Base-by-base conservation (phyloP, 2,329 filamentous ascomycete genomes). In the Fusarium odoratissimum region DNA sequence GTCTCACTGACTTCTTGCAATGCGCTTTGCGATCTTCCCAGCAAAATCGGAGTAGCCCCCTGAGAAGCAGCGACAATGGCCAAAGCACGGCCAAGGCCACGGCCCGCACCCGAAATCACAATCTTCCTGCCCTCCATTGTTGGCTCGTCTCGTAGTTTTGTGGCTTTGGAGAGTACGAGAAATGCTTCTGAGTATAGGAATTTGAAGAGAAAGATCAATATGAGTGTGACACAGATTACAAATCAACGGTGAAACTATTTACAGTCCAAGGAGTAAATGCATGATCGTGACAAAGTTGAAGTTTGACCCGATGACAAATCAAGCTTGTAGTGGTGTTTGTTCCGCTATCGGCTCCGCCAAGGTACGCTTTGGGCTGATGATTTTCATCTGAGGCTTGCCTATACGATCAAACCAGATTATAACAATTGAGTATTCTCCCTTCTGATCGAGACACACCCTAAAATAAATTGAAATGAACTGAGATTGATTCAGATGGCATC, bases 51-150 rank as follows among this genome's bases (percentile, higher is more conserved):
- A 5, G 23, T 60, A 7, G 60, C 60, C 19, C 60, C 60, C 8
- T 21, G 14, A 21, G 35, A 35, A 14, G 60, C 60, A 14, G 54
- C 42, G 11, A 63, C 42, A 5, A 63, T 63, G 0, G 60, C 54
- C 6, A 63, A 28, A 3, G 60, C 60, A 30, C 54, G 60, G 2
- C 60, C 60, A 17, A 60, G 54, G 0, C 60, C 54, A 2, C 60
- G 60, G 1, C 60, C 60, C 35, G 60, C 60, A 4, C 60, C 60
- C 8, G 60, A 33, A 37, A 63, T 63, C 11, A 63, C 54, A 3
- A 63, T 37, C 3, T 48, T 63, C 23, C 30, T 17, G 13, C 9
- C 54, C 4, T 63, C 8, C 60, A 63, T 63, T 17, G 12, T 14
- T 33, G 14, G 21, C 21, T 4, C 6, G 10, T 3, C 21, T 31